phyloP scores from a whole-genome alignment of 2,329 filamentous ascomycete genomes.

The Apiospora rasikravindrae region DNA sequence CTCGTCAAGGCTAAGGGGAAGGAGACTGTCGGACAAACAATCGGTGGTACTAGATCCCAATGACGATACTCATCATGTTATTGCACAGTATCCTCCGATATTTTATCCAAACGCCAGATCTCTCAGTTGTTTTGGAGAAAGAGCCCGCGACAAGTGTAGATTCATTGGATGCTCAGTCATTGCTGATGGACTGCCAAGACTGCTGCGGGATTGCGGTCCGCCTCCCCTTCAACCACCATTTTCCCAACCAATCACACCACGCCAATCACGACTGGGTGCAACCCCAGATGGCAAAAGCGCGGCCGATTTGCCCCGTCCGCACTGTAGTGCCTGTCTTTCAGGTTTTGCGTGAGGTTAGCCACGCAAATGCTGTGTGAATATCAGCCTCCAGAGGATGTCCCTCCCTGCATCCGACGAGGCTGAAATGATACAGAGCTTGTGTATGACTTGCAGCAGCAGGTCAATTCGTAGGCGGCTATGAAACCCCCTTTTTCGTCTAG shows the following conservation, averaged over 20 bases:
- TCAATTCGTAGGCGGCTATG: not conserved
- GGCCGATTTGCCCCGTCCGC: not conserved
- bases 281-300: not conserved
- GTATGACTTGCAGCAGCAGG: not conserved
- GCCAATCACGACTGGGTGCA: constrained; percentile 9
- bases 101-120: not conserved
- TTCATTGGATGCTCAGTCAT: not conserved
- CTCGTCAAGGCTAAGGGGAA: not conserved
- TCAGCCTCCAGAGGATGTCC: constrained; percentile 9
- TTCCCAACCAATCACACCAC: not conserved
- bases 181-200: not conserved
- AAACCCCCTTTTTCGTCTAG: not conserved
- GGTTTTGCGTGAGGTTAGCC: not conserved
- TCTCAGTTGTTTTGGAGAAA: not conserved
- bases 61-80: not conserved
- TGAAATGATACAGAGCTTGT: not conserved
- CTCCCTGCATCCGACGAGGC: constrained; percentile 4
- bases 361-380: not conserved
- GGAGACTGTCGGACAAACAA: not conserved
- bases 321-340: not conserved
- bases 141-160: not conserved
- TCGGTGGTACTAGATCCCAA: not conserved
- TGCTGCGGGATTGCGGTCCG: constrained; percentile 11
- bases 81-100: not conserved
- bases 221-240: not conserved